Evolutionary conservation across 768 basidiomycete species (phyloP).

Genomic region (Tylopilus plumbeoviolaceoides): DNA sequence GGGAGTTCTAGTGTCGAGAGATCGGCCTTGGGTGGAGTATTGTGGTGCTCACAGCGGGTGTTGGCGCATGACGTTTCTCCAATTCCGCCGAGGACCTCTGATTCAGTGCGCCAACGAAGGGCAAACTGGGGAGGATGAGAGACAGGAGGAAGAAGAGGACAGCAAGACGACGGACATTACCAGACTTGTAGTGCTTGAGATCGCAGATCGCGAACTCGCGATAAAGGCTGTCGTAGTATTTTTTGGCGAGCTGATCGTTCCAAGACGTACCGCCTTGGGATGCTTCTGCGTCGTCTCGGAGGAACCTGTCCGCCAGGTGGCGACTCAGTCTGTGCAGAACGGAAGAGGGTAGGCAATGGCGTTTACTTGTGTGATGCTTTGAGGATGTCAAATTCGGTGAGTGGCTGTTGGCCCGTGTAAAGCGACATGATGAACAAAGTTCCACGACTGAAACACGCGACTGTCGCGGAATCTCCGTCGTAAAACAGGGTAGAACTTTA

Average conservation of each 20-base stretch:
- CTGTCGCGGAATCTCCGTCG: no score
- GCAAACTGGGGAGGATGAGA: conserved; percentile 53
- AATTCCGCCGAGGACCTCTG: conserved; percentile 79
- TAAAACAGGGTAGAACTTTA: no score
- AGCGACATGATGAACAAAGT: no score
- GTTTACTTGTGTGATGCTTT: conserved; percentile 66
- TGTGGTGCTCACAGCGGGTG: conserved; percentile 72
- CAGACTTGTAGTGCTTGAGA: conserved; percentile 93
- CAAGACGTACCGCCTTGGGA: conserved; percentile 37
- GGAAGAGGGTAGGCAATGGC: background rate
- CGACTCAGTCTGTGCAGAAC: background rate
- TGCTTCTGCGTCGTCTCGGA: conserved; percentile 50
- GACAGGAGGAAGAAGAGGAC: background rate
- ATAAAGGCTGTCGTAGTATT: conserved; percentile 85
- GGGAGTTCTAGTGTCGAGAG: conserved; percentile 85
- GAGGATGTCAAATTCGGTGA: conserved; percentile 73
- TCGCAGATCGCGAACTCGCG: conserved; percentile 92
- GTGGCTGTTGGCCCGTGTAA: background rate
- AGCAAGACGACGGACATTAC: conserved; percentile 53
- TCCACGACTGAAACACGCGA: no score
- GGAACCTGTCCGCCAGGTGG: conserved; percentile 50
- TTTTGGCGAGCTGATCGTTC: conserved; percentile 83
- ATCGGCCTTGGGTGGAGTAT: conserved; percentile 24
- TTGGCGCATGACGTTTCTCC: conserved; percentile 91
- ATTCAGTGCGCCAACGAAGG: conserved; percentile 90